Conservation (phyloP, 768 basidiomycete genomes). For the Agaricus blazei region DNA sequence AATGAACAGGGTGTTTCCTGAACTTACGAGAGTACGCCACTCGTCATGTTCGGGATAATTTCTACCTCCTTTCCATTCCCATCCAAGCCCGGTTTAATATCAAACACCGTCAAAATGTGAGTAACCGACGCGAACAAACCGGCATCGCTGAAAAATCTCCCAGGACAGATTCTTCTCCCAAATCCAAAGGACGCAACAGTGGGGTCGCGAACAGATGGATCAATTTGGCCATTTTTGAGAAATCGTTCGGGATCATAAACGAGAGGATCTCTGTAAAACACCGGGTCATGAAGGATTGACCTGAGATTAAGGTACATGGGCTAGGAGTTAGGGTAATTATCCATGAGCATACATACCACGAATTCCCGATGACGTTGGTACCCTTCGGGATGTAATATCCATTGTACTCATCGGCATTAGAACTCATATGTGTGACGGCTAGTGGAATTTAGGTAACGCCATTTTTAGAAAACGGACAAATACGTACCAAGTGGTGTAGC, state of each 20-base stretch:
- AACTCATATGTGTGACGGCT: neutral
- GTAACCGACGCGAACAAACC: constrained; percentile 16
- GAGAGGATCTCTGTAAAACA: constrained; percentile 14
- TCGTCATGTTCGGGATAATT: constrained; percentile 16
- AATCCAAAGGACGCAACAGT: constrained; percentile 25
- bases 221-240: constrained; percentile 18
- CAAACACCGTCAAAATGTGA: constrained; percentile 19
- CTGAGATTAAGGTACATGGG: neutral
- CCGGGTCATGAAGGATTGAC: constrained; percentile 19
- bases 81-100: constrained; percentile 19
- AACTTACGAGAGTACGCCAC: constrained; percentile 18
- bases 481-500: constrained; percentile 20
- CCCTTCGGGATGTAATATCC: constrained; percentile 1
- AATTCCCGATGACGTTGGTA: neutral
- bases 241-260: constrained; percentile 26
- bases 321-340: neutral
- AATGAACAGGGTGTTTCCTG: too few relatives aligned
- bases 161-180: constrained; percentile 24
- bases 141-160: constrained; percentile 19
- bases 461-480: neutral
- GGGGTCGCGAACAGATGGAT: constrained; percentile 20
- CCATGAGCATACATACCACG: neutral
- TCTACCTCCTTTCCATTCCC: constrained; percentile 15
- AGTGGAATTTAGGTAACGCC: neutral
- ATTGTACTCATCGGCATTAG: neutral